phyloP scores from a whole-genome alignment of 2,329 filamentous ascomycete genomes.

The Byssothecium circinans region DNA sequence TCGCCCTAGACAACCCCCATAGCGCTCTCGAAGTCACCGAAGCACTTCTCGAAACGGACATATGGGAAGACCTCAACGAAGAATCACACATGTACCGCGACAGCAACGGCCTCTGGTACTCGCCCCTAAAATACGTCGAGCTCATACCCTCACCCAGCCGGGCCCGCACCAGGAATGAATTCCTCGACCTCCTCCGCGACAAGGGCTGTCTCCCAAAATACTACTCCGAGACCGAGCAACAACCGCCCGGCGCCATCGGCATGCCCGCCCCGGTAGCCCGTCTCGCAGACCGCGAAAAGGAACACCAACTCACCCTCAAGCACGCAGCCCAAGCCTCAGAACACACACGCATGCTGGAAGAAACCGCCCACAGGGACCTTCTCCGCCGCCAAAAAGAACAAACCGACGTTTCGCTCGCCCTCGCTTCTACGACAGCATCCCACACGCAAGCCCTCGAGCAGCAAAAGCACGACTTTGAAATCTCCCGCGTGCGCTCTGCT shows the following conservation, averaged over 20 bases:
- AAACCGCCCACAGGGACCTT: constrained; percentile 29
- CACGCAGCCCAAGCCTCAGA: constrained; percentile 33
- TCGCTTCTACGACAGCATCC: constrained; percentile 20
- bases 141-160: constrained; percentile 26
- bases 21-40: constrained; percentile 60
- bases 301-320: constrained; percentile 31
- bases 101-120: constrained; percentile 60
- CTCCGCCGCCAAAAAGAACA: constrained; percentile 32
- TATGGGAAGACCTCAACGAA: constrained; percentile 67
- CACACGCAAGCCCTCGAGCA: constrained; percentile 29
- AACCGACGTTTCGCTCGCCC: constrained; percentile 28
- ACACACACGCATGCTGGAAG: constrained; percentile 30
- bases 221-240: constrained; percentile 41
- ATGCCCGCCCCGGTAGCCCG: constrained; percentile 29
- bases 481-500: constrained; percentile 32
- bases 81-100: constrained; percentile 51
- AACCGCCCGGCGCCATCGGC: constrained; percentile 41
- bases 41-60: constrained; percentile 62
- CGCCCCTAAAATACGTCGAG: constrained; percentile 64
- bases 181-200: constrained; percentile 36
- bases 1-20: constrained; percentile 60
- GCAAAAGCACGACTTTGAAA: constrained; percentile 35
- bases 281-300: constrained; percentile 36
- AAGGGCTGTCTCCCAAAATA: constrained; percentile 37
- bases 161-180: constrained; percentile 15